Conservation (phyloP, 306 rosid species). For the Fagus crenata region DNA sequence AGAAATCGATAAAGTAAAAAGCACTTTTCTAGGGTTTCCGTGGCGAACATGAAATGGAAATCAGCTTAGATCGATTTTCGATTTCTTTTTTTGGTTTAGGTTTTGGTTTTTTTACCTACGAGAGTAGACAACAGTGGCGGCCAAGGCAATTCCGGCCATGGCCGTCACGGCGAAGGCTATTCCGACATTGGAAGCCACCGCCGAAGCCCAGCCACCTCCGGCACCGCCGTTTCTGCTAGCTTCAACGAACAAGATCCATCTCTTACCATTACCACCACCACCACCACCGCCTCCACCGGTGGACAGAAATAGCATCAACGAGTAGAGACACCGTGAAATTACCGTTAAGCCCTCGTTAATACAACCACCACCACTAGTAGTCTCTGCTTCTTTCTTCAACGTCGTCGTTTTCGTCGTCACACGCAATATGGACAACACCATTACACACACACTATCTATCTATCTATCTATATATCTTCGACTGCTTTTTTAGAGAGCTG, state of each 20-base stretch:
- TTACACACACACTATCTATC: too few relatives aligned
- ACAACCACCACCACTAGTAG: neutral
- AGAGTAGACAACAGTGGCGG: slow-evolving; percentile 42
- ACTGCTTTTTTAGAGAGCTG: slow-evolving; percentile 2
- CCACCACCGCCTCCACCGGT: neutral
- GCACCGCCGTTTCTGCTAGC: slow-evolving; percentile 27
- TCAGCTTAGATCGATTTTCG: neutral
- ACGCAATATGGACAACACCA: too few relatives aligned
- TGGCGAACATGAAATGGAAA: neutral
- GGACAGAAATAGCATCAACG: slow-evolving; percentile 19
- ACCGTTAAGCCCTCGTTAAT: neutral
- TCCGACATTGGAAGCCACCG: slow-evolving; percentile 36
- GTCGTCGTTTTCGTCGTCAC: too few relatives aligned
- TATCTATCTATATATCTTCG: too few relatives aligned
- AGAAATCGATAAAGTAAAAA: neutral
- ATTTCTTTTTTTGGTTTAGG: neutral
- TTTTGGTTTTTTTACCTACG: slow-evolving; percentile 22
- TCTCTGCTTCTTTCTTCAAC: neutral
- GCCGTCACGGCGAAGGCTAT: slow-evolving; percentile 39
- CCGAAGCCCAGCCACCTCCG: slow-evolving; percentile 25
- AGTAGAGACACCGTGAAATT: slow-evolving; percentile 3
- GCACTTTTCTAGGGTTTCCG: neutral
- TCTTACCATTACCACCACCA: slow-evolving; percentile 7
- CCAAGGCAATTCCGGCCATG: slow-evolving; percentile 42
- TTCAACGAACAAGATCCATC: slow-evolving; percentile 34